Evolutionary conservation across 2,329 filamentous ascomycete species (phyloP).

Genomic region (Daldinia eschscholtzii): DNA sequence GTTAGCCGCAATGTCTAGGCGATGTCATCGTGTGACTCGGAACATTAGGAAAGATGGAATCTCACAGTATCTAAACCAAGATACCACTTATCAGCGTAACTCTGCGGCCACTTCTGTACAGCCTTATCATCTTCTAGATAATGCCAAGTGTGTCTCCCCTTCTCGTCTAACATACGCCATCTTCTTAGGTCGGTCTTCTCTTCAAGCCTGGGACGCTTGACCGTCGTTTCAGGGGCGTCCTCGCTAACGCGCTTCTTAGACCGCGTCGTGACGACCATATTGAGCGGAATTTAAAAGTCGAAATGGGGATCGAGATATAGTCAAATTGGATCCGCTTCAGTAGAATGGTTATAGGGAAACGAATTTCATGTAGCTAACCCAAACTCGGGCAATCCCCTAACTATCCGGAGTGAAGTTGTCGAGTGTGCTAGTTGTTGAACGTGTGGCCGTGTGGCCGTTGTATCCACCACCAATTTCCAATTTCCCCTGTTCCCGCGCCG

Average conservation of each 20-base stretch:
- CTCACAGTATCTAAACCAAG: constrained; percentile 82
- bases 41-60: constrained; percentile 15
- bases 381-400: background rate
- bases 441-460: too few species aligned
- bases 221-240: constrained; percentile 50
- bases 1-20: constrained; percentile 13
- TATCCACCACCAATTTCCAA: background rate
- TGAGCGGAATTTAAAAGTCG: background rate
- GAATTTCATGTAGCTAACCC: background rate
- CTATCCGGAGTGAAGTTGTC: background rate
- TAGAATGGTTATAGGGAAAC: background rate
- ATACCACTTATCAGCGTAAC: constrained; percentile 88
- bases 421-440: too few species aligned
- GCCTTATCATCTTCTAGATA: constrained; percentile 84
- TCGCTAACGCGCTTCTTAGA: constrained; percentile 60
- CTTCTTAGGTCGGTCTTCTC: constrained; percentile 80
- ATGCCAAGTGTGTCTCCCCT: constrained; percentile 92
- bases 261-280: constrained; percentile 7
- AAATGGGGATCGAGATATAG: background rate
- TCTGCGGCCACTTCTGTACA: constrained; percentile 84
- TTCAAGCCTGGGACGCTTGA: constrained; percentile 62
- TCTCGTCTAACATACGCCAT: constrained; percentile 88
- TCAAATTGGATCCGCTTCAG: background rate
- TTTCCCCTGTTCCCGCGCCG: background rate
- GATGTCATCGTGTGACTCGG: background rate